These are phyloP conservation scores for Suillus decipiens DNA, from an alignment of 768 basidiomycete species.

Conservation along the genomic window DNA sequence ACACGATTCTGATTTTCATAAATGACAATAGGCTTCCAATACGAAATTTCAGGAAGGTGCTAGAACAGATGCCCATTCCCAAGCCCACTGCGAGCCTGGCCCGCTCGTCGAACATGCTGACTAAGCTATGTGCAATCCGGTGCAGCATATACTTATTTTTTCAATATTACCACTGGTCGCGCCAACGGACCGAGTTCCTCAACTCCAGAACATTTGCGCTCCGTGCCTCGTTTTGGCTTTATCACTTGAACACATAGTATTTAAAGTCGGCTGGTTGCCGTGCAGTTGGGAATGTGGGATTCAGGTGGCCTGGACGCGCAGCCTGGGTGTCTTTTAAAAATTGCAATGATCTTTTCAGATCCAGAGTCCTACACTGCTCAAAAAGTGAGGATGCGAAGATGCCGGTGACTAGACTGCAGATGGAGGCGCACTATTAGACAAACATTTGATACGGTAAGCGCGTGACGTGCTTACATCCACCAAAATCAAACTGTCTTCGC, in stretches of 20 bases:
- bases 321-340: background rate
- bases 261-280: background rate
- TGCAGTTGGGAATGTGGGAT: background rate
- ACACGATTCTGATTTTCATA: background rate
- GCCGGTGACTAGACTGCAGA: constrained; percentile 23
- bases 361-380: constrained; percentile 11
- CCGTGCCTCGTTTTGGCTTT: background rate
- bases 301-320: background rate
- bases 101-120: background rate
- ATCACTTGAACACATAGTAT: background rate
- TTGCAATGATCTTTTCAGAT: background rate
- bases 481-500: constrained; percentile 55
- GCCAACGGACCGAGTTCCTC: background rate
- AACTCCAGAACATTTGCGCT: background rate
- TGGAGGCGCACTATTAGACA: background rate
- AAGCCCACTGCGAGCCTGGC: background rate
- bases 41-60: background rate
- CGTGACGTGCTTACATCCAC: constrained; percentile 40
- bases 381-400: constrained; percentile 33
- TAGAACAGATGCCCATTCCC: background rate
- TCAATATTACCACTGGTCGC: background rate
- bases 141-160: background rate
- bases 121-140: background rate
- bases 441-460: background rate
- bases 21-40: background rate